These are phyloP conservation scores for Hypoxylon sp. DNA, from an alignment of 2,329 filamentous ascomycete species.

Conservation along the genomic window DNA sequence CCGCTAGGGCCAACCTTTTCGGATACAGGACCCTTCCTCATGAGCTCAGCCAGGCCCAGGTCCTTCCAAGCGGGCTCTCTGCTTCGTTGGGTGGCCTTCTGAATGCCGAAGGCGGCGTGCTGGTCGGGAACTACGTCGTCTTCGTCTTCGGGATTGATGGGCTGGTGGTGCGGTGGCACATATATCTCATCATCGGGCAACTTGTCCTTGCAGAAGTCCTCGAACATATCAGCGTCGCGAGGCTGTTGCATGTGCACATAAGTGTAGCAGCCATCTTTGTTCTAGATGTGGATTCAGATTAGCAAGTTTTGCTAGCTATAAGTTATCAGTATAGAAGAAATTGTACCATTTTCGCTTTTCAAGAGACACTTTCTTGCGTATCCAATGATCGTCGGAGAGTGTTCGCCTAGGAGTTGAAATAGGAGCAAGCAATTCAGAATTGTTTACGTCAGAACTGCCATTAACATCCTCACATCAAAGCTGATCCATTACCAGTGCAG, in stretches of 20 bases:
- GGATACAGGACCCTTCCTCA: slow-evolving; percentile 68
- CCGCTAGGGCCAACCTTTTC: slow-evolving; percentile 36
- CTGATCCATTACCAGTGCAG: neutral
- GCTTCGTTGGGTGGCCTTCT: slow-evolving; percentile 79
- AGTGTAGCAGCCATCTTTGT: slow-evolving; percentile 81
- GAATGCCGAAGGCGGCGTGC: slow-evolving; percentile 88
- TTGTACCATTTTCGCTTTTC: slow-evolving; percentile 34
- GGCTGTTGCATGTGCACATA: slow-evolving; percentile 80
- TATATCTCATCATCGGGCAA: slow-evolving; percentile 84
- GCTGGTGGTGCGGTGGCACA: slow-evolving; percentile 83
- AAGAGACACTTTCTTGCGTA: neutral
- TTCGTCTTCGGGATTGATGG: slow-evolving; percentile 88
- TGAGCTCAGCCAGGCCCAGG: slow-evolving; percentile 77
- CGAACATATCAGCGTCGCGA: slow-evolving; percentile 82
- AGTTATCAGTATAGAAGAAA: neutral
- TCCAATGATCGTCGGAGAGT: neutral
- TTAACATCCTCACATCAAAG: neutral
- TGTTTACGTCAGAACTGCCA: neutral
- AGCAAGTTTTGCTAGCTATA: neutral
- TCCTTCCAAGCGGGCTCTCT: slow-evolving; percentile 84
- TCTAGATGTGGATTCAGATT: slow-evolving; percentile 57
- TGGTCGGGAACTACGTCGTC: slow-evolving; percentile 91
- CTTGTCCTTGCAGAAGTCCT: slow-evolving; percentile 79
- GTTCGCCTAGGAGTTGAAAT: neutral
- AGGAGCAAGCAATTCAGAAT: neutral